Evolutionary conservation across 2,329 filamentous ascomycete species (phyloP), one percentile per base, ranked within the genome.

Genomic region (Pseudogymnoascus verrucosus): DNA sequence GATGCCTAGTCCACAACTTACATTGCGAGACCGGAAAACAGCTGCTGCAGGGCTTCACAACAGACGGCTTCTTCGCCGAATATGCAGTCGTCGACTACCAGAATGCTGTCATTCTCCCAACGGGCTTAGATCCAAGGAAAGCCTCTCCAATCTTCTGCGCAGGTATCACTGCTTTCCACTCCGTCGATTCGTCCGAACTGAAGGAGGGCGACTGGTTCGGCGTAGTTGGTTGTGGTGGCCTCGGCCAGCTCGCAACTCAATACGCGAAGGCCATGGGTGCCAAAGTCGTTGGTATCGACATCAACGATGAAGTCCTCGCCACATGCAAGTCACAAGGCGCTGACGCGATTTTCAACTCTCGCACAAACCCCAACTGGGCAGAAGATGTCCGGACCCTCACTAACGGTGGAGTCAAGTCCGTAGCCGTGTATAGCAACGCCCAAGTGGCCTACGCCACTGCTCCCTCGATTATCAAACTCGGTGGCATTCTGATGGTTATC

Each of bases 141-240:
- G 71, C 74, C 3, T 74, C 78, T 36, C 77, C 79, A 14, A 67
- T 82, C 4, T 80, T 82, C 67, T 82, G 80, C 66, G 80, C 80
- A 1, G 80, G 80, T 1, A 77, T 82, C 60, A 82, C 80, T 0
- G 66, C 75, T 2, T 78, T 76, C 67, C 74, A 77, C 65, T 73
- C 74, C 11, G 71, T 78, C 26, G 74, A 76, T 62, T 73, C 74
- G 64, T 76, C 73, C 60, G 71, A 71, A 12, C 70, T 76, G 19
- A 74, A 70, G 16, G 68, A 72, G 0, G 75, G 75, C 5, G 70
- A 77, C 2, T 65, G 64, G 64, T 19, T 65, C 11, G 64, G 42
- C 5, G 54, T 64, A 26, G 40, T 65, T 5, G 64, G 64, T 5
- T 65, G 64, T 34, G 64, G 64, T n/a, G 64, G 64, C 5, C 57